Conservation (phyloP, 495 filamentous ascomycete genomes). For the Talaromyces stipitatus region DNA sequence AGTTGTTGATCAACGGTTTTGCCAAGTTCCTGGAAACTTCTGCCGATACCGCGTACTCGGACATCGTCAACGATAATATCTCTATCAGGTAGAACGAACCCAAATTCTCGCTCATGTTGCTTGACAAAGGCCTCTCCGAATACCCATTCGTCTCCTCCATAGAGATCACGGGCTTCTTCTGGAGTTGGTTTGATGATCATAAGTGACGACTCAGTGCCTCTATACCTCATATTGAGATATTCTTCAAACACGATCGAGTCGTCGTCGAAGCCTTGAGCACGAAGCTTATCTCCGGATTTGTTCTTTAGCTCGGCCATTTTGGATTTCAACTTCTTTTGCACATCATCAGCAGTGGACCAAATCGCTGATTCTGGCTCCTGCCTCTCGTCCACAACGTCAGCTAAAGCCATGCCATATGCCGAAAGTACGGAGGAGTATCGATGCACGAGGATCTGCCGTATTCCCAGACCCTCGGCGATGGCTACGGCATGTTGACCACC, state of each 20-base stretch:
- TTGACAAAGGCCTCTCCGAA: constrained; percentile 77
- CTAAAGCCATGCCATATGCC: constrained; percentile 93
- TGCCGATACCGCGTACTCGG: constrained; percentile 80
- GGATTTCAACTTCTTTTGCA: constrained; percentile 23
- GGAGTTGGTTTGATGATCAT: constrained; percentile 67
- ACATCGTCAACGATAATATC: constrained; percentile 94
- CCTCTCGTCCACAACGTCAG: constrained; percentile 88
- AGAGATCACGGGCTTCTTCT: constrained; percentile 51
- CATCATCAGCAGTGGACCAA: constrained; percentile 13
- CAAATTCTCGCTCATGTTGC: constrained; percentile 91
- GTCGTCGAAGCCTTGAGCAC: constrained; percentile 68
- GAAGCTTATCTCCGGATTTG: constrained; percentile 56
- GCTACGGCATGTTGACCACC: constrained; percentile 94
- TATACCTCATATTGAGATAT: constrained; percentile 84
- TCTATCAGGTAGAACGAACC: constrained; percentile 80
- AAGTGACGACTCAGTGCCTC: constrained; percentile 79
- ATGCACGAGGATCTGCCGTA: constrained; percentile 82
- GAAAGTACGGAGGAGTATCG: constrained; percentile 91
- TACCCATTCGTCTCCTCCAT: constrained; percentile 59
- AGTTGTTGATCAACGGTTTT: constrained; percentile 83
- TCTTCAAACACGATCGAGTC: constrained; percentile 72
- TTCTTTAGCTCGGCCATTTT: constrained; percentile 48
- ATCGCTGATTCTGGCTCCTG: constrained; percentile 74
- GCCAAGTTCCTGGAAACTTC: constrained; percentile 66
- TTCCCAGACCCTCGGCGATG: constrained; percentile 85